Percentiles rank a stretch among this genome's conserved stretches.
These are phyloP conservation scores for Entrophospora sp. DNA, from an alignment of 192 early-diverging fungal species.

Conservation along the genomic window DNA sequence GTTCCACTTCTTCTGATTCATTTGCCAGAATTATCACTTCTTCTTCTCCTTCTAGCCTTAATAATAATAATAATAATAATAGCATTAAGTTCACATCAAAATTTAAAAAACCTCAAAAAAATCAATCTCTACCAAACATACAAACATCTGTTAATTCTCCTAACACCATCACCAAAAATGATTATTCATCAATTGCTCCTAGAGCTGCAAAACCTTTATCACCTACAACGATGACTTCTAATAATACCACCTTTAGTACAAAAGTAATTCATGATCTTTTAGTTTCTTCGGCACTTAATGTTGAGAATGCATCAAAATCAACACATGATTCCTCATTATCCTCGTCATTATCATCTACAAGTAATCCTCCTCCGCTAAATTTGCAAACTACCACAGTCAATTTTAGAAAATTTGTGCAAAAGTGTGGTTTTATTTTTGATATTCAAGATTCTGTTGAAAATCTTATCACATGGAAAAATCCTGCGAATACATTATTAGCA, in stretches of 20 bases:
- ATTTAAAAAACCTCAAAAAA: background rate
- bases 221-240: too few relatives aligned
- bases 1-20: slow-evolving; percentile 27
- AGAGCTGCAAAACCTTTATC: slow-evolving; percentile 16
- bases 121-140: background rate
- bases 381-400: slow-evolving; percentile 61
- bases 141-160: slow-evolving; percentile 1
- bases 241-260: slow-evolving; percentile 21
- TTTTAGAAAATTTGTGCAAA: slow-evolving; percentile 56
- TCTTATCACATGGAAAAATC: slow-evolving; percentile 63
- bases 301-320: slow-evolving; percentile 26
- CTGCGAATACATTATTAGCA: slow-evolving; percentile 47
- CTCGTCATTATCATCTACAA: too few relatives aligned
- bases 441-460: slow-evolving; percentile 53
- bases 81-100: too few relatives aligned
- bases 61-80: too few relatives aligned
- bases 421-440: slow-evolving; percentile 54
- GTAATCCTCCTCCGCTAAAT: slow-evolving; percentile 48
- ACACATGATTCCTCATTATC: slow-evolving; percentile 40
- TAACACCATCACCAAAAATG: too few relatives aligned
- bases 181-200: background rate
- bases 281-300: slow-evolving; percentile 37
- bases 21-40: slow-evolving; percentile 23
- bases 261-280: slow-evolving; percentile 32
- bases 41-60: slow-evolving; percentile 9